A percentile compares a stretch with the other conserved stretches of the same genome.
Conservation (phyloP, 371 early-diverging fungal genomes). For the Phascolomyces articulosus region DNA sequence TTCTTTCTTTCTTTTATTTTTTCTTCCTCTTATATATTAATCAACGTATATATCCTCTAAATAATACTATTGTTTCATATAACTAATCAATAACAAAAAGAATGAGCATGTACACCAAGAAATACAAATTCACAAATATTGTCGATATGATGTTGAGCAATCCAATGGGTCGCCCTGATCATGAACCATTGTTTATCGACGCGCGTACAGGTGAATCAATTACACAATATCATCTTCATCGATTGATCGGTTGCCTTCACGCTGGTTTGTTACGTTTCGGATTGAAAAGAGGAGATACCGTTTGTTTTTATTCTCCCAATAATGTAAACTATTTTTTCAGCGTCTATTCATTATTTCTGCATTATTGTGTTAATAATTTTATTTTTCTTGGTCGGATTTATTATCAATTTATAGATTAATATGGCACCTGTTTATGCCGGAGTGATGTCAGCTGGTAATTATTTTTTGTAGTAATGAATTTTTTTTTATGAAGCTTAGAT, state of each 20-base stretch:
- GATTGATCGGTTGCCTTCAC: neutral
- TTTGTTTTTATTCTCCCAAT: conserved; percentile 20
- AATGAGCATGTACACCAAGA: neutral
- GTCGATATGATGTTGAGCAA: conserved; percentile 13
- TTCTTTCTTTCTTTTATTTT: neutral
- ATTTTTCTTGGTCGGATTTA: no score
- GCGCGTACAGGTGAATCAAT: conserved; percentile 16
- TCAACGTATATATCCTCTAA: no score
- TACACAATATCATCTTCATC: conserved; percentile 9
- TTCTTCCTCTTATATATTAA: neutral
- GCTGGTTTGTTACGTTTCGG: conserved; percentile 16
- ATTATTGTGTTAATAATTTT: no score
- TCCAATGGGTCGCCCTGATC: neutral
- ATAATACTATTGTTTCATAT: no score
- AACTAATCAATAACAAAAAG: neutral
- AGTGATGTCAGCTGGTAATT: conserved; percentile 14
- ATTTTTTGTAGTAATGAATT: neutral
- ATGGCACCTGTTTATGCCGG: conserved; percentile 22
- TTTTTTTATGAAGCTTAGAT: no score
- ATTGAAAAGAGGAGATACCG: conserved; percentile 21
- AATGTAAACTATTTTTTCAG: conserved; percentile 12
- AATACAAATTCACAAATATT: conserved; percentile 9
- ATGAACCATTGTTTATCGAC: conserved; percentile 20
- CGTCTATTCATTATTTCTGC: no score
- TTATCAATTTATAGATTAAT: no score